Conservation (phyloP, 768 basidiomycete species). For the Naematelia encephala region DNA sequence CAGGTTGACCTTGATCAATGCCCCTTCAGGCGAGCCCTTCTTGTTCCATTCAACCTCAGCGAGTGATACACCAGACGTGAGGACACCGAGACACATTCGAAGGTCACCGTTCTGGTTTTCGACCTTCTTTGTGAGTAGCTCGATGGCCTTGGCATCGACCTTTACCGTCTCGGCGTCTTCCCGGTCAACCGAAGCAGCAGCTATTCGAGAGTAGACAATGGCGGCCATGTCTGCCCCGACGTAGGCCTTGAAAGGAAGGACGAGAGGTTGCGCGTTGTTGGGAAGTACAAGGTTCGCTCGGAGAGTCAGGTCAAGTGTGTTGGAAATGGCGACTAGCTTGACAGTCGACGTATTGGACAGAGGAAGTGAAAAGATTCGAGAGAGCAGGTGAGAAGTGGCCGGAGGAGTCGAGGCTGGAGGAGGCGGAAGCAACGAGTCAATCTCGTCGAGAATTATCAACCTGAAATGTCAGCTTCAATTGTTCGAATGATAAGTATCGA, state of each 20-base stretch:
- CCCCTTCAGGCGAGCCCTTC: slow-evolving; percentile 21
- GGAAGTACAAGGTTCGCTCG: slow-evolving; percentile 45
- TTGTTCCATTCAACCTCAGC: slow-evolving; percentile 50
- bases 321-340: slow-evolving; percentile 51
- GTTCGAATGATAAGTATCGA: slow-evolving; percentile 1
- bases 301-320: slow-evolving; percentile 51
- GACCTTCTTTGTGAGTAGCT: slow-evolving; percentile 49
- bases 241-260: slow-evolving; percentile 50
- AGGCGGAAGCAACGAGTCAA: slow-evolving; percentile 49
- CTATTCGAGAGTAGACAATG: slow-evolving; percentile 47
- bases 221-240: slow-evolving; percentile 43
- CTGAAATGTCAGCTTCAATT: slow-evolving; percentile 20
- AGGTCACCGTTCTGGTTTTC: slow-evolving; percentile 52
- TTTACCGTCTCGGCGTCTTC: slow-evolving; percentile 23
- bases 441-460: slow-evolving; percentile 50
- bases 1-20: slow-evolving; percentile 40
- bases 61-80: slow-evolving; percentile 41
- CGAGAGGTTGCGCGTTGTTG: slow-evolving; percentile 33
- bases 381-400: slow-evolving; percentile 43
- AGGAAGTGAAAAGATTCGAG: slow-evolving; percentile 48
- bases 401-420: slow-evolving; percentile 32
- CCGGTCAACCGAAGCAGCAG: slow-evolving; percentile 10
- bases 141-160: slow-evolving; percentile 49
- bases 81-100: slow-evolving; percentile 47
- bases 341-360: slow-evolving; percentile 22